Base-by-base conservation (phyloP, 2,329 filamentous ascomycete genomes). In the Exophiala oligosperma region DNA sequence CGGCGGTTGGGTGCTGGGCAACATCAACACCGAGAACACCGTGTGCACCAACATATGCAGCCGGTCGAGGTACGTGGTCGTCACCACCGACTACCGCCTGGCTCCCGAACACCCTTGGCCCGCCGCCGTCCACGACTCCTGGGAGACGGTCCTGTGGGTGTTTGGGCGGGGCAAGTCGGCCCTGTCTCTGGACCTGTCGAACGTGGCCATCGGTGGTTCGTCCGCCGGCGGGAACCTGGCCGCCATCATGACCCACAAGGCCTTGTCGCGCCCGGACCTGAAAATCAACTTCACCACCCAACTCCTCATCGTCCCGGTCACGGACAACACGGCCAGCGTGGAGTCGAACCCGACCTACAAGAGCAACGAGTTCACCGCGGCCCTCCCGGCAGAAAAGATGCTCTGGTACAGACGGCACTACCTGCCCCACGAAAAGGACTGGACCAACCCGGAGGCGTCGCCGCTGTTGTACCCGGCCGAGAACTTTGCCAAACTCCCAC, bases 1-100 rank as follows among this genome's bases (percentile, higher is more conserved):
- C 3, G 82, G 82, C 1, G 83, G 82, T 2, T 85, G 81, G 81
- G 81, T 84, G 2, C 64, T 84, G 29, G 82, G 82, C 0, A 82
- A 79, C 47, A 82, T 84, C 44, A 75, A 81, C 59, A 84, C 81
- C 0, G 83, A 85, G 70, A 84, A 85, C 62, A 75, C 77, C 3
- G 78, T 84, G 2, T 81, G 80, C 51, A 78, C 80, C n/a, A 78
- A 84, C 63, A 67, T 85, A 9, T 83, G 80, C 61, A 73, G 73
- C 23, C 72, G 79, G 9, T 77, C 74, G 0, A 76, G 75, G 6
- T 80, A 77, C 56, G 80, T 84, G 0, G 81, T 84, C 1, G 73
- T 84, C n/a, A 77, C 77, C 0, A 78, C 81, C 0, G 81, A 84
- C 61, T 84, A 84, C 63, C 73, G 82, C 79, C 82, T 46, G 11